These are phyloP conservation scores for Ascochyta lentis DNA, from an alignment of 2,329 filamentous ascomycete genomes.

Conservation along the genomic window DNA sequence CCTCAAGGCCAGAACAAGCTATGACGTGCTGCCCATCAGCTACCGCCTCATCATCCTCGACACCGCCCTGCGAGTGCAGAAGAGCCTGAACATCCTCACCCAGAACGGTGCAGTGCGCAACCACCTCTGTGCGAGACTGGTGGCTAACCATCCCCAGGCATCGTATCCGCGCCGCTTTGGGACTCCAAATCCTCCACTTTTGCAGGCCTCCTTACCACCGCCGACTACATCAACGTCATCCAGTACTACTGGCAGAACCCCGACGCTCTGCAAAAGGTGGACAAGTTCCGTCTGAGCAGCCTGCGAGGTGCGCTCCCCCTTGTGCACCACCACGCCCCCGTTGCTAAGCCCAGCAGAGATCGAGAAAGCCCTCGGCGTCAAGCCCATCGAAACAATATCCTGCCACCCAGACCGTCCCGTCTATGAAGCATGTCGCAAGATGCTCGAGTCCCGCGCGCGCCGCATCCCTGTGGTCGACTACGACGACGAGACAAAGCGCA, in stretches of 20 bases:
- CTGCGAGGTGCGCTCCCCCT: slow-evolving; percentile 71
- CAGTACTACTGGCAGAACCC: slow-evolving; percentile 99
- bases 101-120: slow-evolving; percentile 76
- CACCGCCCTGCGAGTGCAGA: slow-evolving; percentile 92
- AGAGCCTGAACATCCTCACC: slow-evolving; percentile 92
- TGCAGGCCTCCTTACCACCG: slow-evolving; percentile 91
- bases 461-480: slow-evolving; percentile 92
- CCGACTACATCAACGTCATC: slow-evolving; percentile 98
- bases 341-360: slow-evolving; percentile 69
- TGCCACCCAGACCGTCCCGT: slow-evolving; percentile 88
- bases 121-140: not conserved
- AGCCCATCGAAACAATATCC: slow-evolving; percentile 93
- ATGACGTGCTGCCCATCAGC: slow-evolving; percentile 95
- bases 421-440: slow-evolving; percentile 92
- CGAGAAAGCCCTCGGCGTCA: slow-evolving; percentile 89
- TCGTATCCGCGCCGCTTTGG: slow-evolving; percentile 97
- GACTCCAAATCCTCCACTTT: slow-evolving; percentile 93
- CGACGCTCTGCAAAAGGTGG: slow-evolving; percentile 85
- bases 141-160: slow-evolving; percentile 65
- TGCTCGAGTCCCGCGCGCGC: slow-evolving; percentile 91
- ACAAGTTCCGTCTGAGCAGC: slow-evolving; percentile 91
- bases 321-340: not conserved
- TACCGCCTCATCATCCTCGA: slow-evolving; percentile 97
- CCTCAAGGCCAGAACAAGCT: slow-evolving; percentile 93
- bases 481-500: slow-evolving; percentile 90